Evolutionary conservation across 805 yeast species (phyloP).

Genomic region (Wickerhamiella lipophila): DNA sequence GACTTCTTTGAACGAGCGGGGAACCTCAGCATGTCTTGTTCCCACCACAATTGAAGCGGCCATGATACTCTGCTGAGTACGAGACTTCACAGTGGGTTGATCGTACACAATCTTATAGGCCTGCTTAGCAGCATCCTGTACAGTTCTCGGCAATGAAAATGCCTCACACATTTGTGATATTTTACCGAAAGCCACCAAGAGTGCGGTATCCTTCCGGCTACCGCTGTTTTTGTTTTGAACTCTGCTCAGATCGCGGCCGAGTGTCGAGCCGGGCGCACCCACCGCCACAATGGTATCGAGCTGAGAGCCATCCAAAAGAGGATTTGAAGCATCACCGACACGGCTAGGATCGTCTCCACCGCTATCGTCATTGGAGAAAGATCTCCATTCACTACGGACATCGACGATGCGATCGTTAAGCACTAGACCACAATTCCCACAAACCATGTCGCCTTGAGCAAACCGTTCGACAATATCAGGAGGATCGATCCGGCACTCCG

Average conservation of each 20-base stretch:
- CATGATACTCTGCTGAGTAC: constrained; percentile 86
- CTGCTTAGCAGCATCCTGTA: constrained; percentile 95
- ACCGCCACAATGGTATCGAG: constrained; percentile 84
- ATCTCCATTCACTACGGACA: constrained; percentile 96
- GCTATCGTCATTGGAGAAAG: constrained; percentile 94
- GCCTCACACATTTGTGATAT: constrained; percentile 96
- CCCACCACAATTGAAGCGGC: constrained; percentile 94
- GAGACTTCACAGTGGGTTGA: constrained; percentile 73
- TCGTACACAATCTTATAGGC: constrained; percentile 86
- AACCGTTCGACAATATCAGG: constrained; percentile 92
- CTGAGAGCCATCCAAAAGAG: constrained; percentile 80
- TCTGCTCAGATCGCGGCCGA: constrained; percentile 80
- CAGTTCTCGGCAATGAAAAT: constrained; percentile 84
- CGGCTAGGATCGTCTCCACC: constrained; percentile 98
- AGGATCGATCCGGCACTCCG: constrained; percentile 91
- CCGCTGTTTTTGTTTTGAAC: constrained; percentile 78
- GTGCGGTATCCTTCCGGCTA: constrained; percentile 76
- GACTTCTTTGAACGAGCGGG: constrained; percentile 89
- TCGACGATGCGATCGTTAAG: constrained; percentile 86
- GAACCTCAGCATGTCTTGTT: constrained; percentile 85
- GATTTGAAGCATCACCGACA: constrained; percentile 96
- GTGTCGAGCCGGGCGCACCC: constrained; percentile 70
- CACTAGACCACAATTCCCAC: constrained; percentile 93
- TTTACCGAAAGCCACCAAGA: constrained; percentile 78
- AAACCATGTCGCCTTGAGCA: constrained; percentile 96